Evolutionary conservation across 192 early-diverging fungal genomes (phyloP).

Genomic region (Gaertneriomyces sp.): DNA sequence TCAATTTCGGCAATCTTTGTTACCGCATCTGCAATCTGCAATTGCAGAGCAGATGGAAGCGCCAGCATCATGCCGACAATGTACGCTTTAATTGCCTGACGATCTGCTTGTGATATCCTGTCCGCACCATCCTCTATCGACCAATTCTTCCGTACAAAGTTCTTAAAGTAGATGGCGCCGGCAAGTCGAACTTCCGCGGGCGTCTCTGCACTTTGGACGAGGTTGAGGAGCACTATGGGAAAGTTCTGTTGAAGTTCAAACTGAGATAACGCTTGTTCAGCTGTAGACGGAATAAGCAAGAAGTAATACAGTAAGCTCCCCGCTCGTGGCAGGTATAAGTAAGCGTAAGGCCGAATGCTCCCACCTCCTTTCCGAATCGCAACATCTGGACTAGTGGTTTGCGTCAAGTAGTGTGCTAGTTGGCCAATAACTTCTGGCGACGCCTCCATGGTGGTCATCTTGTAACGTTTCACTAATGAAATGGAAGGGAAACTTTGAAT

Average conservation of each 20-base stretch:
- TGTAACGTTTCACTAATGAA: too few species aligned
- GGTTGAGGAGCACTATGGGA: conserved; percentile 65
- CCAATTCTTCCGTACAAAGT: conserved; percentile 91
- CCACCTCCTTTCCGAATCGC: conserved; percentile 55
- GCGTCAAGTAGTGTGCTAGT: conserved; percentile 49
- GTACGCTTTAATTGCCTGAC: conserved; percentile 73
- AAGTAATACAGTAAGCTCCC: neutral
- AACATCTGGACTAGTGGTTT: conserved; percentile 55
- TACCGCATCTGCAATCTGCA: conserved; percentile 90
- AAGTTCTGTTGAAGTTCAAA: conserved; percentile 53
- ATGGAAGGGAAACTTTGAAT: too few species aligned
- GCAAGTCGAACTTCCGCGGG: conserved; percentile 71
- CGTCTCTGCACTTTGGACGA: conserved; percentile 60
- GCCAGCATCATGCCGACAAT: conserved; percentile 85
- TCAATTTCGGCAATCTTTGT: conserved; percentile 88
- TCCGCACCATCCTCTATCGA: conserved; percentile 51
- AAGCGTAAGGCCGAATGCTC: neutral
- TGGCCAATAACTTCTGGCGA: conserved; percentile 48
- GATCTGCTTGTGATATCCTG: conserved; percentile 59
- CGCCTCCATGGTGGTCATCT: conserved; percentile 38
- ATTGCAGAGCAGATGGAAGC: conserved; percentile 72
- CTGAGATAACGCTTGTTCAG: conserved; percentile 35
- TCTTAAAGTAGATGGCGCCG: conserved; percentile 91
- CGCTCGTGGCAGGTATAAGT: neutral
- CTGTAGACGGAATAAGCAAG: conserved; percentile 18